Conservation (phyloP, 2,329 filamentous ascomycete genomes). For the Cercospora beticola region DNA sequence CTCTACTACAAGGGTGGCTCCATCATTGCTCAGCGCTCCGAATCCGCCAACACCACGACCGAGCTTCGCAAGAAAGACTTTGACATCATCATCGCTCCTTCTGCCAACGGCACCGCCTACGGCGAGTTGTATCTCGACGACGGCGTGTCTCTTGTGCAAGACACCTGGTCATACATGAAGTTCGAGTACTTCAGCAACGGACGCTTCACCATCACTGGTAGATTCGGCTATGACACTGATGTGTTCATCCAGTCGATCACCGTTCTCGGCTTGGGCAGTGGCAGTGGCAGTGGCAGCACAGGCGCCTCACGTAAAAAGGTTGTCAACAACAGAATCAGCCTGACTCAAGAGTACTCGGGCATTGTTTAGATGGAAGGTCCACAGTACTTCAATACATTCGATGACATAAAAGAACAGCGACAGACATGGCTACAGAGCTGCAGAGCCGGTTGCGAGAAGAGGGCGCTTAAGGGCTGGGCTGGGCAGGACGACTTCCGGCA, state of each 20-base stretch:
- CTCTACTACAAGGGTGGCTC: conserved; percentile 65
- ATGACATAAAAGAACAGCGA: not conserved
- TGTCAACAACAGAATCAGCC: conserved; percentile 2
- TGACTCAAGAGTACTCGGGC: conserved; percentile 4
- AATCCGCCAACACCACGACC: conserved; percentile 60
- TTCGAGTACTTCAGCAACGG: conserved; percentile 53
- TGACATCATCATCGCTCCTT: conserved; percentile 68
- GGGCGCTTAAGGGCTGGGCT: not conserved
- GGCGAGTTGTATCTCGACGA: conserved; percentile 77
- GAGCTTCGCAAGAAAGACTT: conserved; percentile 67
- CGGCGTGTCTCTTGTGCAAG: conserved; percentile 65
- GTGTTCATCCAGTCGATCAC: conserved; percentile 52
- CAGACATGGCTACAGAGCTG: not conserved
- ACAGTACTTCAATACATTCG: not conserved
- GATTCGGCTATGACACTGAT: conserved; percentile 44
- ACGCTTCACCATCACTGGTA: conserved; percentile 19
- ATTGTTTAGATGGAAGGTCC: not conserved
- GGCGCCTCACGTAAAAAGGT: conserved; percentile 2
- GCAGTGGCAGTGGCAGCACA: conserved; percentile 25
- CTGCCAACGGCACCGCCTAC: conserved; percentile 59
- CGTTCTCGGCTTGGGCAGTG: conserved; percentile 42
- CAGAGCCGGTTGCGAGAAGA: not conserved
- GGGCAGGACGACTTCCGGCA: not conserved
- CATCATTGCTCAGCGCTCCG: conserved; percentile 61
- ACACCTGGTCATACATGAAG: conserved; percentile 54